Evolutionary conservation across 75 land plant genomes (phyloP).

Genomic region (Ceratopteris richardii): DNA sequence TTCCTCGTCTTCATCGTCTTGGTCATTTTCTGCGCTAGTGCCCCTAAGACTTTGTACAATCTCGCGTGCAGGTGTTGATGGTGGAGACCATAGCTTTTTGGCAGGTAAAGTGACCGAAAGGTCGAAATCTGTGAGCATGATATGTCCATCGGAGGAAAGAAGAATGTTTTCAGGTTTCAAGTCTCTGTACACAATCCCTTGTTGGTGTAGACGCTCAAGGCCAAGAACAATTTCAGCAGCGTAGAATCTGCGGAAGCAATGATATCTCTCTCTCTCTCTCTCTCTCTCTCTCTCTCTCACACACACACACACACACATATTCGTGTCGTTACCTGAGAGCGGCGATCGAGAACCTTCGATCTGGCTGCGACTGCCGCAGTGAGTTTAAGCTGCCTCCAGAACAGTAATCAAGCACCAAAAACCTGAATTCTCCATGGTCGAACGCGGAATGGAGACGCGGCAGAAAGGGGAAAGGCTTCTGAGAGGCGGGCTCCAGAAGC

Average conservation of each 20-base stretch:
- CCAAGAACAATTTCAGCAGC: conserved; percentile 67
- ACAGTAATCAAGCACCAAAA: conserved; percentile 39
- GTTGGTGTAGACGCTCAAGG: conserved; percentile 51
- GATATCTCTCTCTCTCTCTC: neutral
- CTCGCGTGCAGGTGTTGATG: neutral
- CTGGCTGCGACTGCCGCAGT: conserved; percentile 42
- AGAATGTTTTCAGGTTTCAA: conserved; percentile 84
- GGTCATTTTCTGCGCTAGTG: conserved; percentile 4
- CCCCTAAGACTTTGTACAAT: too few relatives aligned
- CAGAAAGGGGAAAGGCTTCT: conserved; percentile 17
- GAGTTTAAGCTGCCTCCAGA: conserved; percentile 53
- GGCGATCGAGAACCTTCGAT: conserved; percentile 61
- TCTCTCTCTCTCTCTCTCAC: too few relatives aligned
- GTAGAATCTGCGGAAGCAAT: conserved; percentile 39
- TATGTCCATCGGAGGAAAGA: conserved; percentile 57
- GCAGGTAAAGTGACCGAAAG: conserved; percentile 48
- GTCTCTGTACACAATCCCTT: conserved; percentile 66
- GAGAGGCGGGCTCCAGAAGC: conserved; percentile 10
- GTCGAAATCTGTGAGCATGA: conserved; percentile 80
- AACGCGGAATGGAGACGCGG: conserved; percentile 15
- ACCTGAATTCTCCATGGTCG: conserved; percentile 9
- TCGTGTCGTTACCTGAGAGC: conserved; percentile 31
- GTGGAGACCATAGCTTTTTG: neutral
- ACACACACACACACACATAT: neutral
- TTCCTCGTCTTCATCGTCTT: conserved; percentile 4